Base-by-base conservation (phyloP, 805 yeast genomes). In the Pichia cephalocereana region DNA sequence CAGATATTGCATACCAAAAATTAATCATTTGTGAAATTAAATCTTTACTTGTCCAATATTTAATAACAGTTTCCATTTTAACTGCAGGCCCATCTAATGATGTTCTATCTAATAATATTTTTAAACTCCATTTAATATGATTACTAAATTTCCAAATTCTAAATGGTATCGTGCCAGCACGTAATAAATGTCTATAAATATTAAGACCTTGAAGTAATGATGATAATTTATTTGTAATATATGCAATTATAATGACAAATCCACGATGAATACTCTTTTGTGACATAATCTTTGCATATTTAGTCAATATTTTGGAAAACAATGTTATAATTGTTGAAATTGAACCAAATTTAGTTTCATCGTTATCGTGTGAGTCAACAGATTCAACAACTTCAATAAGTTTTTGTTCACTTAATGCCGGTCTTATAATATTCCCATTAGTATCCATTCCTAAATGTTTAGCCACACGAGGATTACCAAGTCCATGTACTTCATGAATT, bases 91-190 rank as follows among this genome's bases (percentile, higher is more conserved):
- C 51, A 6, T 43, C 53, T 8, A 43, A 34, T 18, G 52, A 45
- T 6, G 46, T 42, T 15, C 28, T 23, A 30, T 48, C 54, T 7
- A 49, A 42, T 6, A 60, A 14, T 12, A 51, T 44, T 3, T 57
- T 41, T 12, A 62, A 38, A 17, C 65, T 57, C 0, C 51, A 44
- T 1, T 44, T 49, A 0, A 77, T 12, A 51, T 71, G 73, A 18
- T 53, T 53, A 31, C 60, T 44, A 17, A 77, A 53, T 27, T 67
- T 61, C 37, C 72, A 58, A 3, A 79, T 40, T 52, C 82, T 70
- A 62, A 81, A 79, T 2, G 88, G 88, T 8, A 84, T 71, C 41
- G 80, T 77, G 39, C 90, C 91, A 51, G 82, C 82, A 55, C 91
- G 71, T 54, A 83, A 64, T 46, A 80, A 71, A 58, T 82, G 87